phyloP scores from a whole-genome alignment of 106 monocot species.

The Allium cepa region DNA sequence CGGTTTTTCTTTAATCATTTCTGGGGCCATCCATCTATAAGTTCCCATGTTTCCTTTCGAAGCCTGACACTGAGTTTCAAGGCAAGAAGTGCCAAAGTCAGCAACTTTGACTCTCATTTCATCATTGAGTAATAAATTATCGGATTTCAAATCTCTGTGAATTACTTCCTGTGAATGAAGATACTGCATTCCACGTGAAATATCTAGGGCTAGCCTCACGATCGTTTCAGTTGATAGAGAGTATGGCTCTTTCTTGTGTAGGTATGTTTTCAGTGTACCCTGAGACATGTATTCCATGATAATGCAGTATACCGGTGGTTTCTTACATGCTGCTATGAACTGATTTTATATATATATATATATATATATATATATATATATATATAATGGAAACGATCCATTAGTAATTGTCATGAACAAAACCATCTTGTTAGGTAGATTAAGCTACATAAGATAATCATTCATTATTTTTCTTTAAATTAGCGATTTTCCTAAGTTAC shows the following conservation, averaged over 20 bases:
- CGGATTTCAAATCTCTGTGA: conserved; percentile 80
- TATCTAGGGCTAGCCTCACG: conserved; percentile 67
- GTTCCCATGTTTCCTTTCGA: conserved; percentile 79
- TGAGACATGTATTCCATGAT: conserved; percentile 89
- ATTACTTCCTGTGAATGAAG: conserved; percentile 86
- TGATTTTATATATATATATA: too few species aligned
- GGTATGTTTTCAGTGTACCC: conserved; percentile 76
- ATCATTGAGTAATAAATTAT: conserved; percentile 72
- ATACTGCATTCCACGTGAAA: conserved; percentile 78
- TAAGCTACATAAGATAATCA: too few species aligned
- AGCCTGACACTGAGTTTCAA: conserved; percentile 38
- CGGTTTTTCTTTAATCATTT: conserved; percentile 80
- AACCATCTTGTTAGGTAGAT: too few species aligned
- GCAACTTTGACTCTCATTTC: conserved; percentile 76
- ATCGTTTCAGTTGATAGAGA: conserved; percentile 68
- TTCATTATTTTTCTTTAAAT: too few species aligned
- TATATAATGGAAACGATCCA: too few species aligned
- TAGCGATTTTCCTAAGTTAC: too few species aligned
- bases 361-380: too few species aligned
- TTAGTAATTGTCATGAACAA: too few species aligned
- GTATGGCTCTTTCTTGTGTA: conserved; percentile 86
- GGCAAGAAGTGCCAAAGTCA: conserved; percentile 82
- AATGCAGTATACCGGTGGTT: conserved; percentile 85
- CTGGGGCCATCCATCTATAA: conserved; percentile 93
- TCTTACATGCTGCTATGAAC: conserved; percentile 81